A percentile compares a stretch with the other conserved stretches of the same genome.
phyloP scores from a whole-genome alignment of 139 green algal species.

The Chlorella sp. region DNA sequence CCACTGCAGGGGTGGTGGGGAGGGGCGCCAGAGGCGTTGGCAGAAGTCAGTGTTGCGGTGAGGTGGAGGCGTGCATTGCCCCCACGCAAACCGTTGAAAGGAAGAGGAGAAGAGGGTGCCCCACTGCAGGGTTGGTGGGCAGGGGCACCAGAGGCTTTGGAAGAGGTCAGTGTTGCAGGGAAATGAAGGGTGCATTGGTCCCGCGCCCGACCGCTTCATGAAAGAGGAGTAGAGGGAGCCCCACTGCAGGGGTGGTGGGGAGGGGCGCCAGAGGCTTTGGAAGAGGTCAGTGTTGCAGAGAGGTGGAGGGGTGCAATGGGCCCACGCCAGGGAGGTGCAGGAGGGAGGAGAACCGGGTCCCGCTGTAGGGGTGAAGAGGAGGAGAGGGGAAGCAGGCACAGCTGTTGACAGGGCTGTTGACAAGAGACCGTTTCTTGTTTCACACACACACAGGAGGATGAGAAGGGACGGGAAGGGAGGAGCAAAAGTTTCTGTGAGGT shows the following conservation, averaged over 20 bases:
- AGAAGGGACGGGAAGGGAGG: too few species aligned
- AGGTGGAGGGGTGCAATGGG: too few species aligned
- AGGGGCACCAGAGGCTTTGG: neutral
- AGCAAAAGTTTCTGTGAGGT: neutral
- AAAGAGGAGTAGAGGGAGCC: slow-evolving; percentile 56
- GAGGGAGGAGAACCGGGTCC: too few species aligned
- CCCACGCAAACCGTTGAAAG: slow-evolving; percentile 61
- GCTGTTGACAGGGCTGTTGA: too few species aligned
- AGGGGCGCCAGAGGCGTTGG: neutral
- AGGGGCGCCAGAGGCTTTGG: neutral
- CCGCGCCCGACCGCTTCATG: slow-evolving; percentile 62
- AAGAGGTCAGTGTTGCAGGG: neutral
- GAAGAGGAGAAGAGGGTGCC: slow-evolving; percentile 55
- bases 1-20: slow-evolving; percentile 36
- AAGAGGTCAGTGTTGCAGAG: too few species aligned
- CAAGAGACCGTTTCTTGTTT: too few species aligned
- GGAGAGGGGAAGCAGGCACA: too few species aligned
- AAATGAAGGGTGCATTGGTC: too few species aligned
- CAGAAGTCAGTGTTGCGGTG: neutral
- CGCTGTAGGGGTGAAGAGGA: too few species aligned
- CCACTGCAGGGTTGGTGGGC: slow-evolving; percentile 34
- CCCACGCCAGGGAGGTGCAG: too few species aligned
- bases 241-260: slow-evolving; percentile 36
- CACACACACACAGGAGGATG: too few species aligned
- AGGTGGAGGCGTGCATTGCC: too few species aligned